These are phyloP conservation scores for Lathyrus aphaca DNA, from an alignment of 306 rosid species.

Conservation along the genomic window DNA sequence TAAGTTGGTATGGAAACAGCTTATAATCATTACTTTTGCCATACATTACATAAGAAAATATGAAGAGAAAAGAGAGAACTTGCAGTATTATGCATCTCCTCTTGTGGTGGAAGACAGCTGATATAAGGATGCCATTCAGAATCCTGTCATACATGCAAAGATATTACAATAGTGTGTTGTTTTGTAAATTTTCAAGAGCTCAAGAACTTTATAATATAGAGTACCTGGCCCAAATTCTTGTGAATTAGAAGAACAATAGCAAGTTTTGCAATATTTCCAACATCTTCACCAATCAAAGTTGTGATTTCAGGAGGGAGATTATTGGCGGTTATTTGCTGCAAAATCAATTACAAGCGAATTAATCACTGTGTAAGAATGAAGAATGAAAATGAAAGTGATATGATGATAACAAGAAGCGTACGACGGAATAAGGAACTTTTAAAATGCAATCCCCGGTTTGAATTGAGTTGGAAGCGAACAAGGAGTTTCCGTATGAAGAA, in stretches of 20 bases:
- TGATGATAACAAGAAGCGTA: background rate
- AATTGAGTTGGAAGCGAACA: constrained; percentile 67
- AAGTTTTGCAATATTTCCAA: constrained; percentile 64
- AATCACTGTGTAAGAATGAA: background rate
- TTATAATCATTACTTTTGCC: background rate
- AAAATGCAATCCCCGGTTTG: constrained; percentile 65
- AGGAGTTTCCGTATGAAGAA: constrained; percentile 43
- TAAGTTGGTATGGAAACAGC: constrained; percentile 3
- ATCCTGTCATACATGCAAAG: constrained; percentile 44
- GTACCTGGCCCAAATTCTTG: constrained; percentile 61
- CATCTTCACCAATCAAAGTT: constrained; percentile 44
- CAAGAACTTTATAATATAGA: too few relatives aligned
- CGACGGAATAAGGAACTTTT: constrained; percentile 64
- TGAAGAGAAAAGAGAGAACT: constrained; percentile 32
- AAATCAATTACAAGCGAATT: background rate
- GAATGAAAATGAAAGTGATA: background rate
- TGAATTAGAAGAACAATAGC: constrained; percentile 62
- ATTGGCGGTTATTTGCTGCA: constrained; percentile 75
- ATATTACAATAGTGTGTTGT: constrained; percentile 9
- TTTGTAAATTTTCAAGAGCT: constrained; percentile 16
- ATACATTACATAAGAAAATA: background rate
- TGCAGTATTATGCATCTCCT: constrained; percentile 67
- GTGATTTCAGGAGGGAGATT: constrained; percentile 58
- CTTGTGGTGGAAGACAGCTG: constrained; percentile 56
- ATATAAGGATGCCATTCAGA: constrained; percentile 78